Evolutionary conservation across 805 yeast genomes (phyloP).

Genomic region (Scheffersomyces ergatensis): DNA sequence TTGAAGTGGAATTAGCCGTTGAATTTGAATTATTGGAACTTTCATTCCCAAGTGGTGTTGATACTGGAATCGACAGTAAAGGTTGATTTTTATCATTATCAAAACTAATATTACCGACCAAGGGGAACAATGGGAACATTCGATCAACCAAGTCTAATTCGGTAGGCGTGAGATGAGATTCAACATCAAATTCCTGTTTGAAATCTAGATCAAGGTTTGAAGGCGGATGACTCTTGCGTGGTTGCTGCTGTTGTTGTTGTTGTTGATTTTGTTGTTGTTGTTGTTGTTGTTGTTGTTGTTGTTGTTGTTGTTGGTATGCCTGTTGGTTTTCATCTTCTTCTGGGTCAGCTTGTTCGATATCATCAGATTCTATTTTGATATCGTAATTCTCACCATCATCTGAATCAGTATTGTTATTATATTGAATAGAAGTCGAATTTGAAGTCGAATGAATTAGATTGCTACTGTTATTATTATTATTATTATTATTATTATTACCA

Average conservation of each 20-base stretch:
- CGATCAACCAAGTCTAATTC: conserved; percentile 28
- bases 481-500: not conserved
- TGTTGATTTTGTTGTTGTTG: not conserved
- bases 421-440: not conserved
- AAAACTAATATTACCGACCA: conserved; percentile 37
- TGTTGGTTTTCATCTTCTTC: not conserved
- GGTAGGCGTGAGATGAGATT: conserved; percentile 6
- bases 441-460: too few species aligned
- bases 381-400: not conserved
- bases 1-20: not conserved
- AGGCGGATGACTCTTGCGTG: not conserved
- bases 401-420: not conserved
- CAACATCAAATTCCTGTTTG: conserved; percentile 1
- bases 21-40: not conserved
- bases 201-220: not conserved
- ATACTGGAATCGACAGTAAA: conserved; percentile 21
- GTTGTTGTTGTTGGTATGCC: not conserved
- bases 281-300: not conserved
- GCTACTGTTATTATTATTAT: not conserved
- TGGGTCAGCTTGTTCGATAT: not conserved
- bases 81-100: conserved; percentile 35
- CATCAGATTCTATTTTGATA: too few species aligned
- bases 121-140: conserved; percentile 43
- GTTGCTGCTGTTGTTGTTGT: not conserved
- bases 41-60: not conserved